These are phyloP conservation scores for Solanum dulcamara DNA, from an alignment of 257 asterid genomes.

Conservation along the genomic window DNA sequence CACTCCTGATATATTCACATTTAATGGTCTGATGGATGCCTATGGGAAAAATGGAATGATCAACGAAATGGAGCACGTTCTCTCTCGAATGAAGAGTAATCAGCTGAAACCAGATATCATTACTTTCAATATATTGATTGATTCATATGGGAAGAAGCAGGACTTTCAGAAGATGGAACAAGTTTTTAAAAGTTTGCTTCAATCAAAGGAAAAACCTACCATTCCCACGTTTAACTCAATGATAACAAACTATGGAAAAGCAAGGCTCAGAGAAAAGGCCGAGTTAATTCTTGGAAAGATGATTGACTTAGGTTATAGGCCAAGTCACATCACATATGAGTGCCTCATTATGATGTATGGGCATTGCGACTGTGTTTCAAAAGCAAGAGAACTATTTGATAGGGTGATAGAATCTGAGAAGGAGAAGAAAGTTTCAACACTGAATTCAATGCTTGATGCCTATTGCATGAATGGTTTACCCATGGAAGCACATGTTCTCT, in stretches of 20 bases:
- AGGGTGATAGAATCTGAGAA: conserved; percentile 34
- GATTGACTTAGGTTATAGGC: conserved; percentile 69
- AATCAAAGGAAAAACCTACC: conserved; percentile 77
- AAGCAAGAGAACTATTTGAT: conserved; percentile 74
- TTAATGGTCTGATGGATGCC: conserved; percentile 94
- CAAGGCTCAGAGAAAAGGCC: conserved; percentile 72
- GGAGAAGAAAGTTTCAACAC: conserved; percentile 67
- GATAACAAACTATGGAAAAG: conserved; percentile 92
- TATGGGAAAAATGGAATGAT: conserved; percentile 91
- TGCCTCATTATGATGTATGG: conserved; percentile 77
- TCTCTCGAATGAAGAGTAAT: conserved; percentile 64
- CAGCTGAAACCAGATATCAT: conserved; percentile 73
- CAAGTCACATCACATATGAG: conserved; percentile 75
- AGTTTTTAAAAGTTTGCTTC: conserved; percentile 65
- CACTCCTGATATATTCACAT: conserved; percentile 74
- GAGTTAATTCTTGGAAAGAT: conserved; percentile 47
- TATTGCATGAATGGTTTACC: conserved; percentile 74
- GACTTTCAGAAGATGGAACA: conserved; percentile 95
- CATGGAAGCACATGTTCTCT: conserved; percentile 63
- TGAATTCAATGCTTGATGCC: conserved; percentile 84
- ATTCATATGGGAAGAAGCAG: conserved; percentile 84
- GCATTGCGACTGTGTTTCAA: conserved; percentile 58
- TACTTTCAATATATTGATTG: conserved; percentile 73
- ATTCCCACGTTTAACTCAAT: conserved; percentile 83
- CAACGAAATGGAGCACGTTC: conserved; percentile 71